A percentile compares a stretch with the other conserved stretches of the same genome.
These are phyloP conservation scores for Aristolochia contorta DNA, from an alignment of 164 flowering plant genomes.

Conservation along the genomic window DNA sequence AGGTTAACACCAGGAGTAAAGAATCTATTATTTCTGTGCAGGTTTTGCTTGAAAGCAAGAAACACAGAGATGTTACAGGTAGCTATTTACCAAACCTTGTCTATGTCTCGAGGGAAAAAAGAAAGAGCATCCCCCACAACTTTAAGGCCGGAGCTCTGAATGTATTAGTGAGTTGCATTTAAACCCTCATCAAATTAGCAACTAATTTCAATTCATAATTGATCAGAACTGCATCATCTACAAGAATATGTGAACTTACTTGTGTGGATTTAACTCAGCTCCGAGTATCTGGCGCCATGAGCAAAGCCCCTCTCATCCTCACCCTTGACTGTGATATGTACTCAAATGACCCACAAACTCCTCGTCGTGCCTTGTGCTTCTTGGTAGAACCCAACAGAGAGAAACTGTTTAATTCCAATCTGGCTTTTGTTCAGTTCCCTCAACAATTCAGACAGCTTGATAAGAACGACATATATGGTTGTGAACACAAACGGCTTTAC, in stretches of 20 bases:
- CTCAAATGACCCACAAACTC: slow-evolving; percentile 53
- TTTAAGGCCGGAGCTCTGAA: slow-evolving; percentile 94
- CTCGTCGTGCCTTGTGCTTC: slow-evolving; percentile 45
- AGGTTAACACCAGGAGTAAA: background rate
- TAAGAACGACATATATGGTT: slow-evolving; percentile 36
- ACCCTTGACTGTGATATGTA: slow-evolving; percentile 56
- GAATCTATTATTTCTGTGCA: slow-evolving; percentile 7
- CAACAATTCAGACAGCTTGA: slow-evolving; percentile 37
- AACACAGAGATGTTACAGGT: slow-evolving; percentile 37
- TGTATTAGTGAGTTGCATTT: slow-evolving; percentile 36
- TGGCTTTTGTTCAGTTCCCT: slow-evolving; percentile 58
- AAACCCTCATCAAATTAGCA: background rate
- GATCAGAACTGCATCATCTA: too few species aligned
- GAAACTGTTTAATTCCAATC: background rate
- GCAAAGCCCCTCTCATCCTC: slow-evolving; percentile 50
- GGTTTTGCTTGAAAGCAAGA: slow-evolving; percentile 41
- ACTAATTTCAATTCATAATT: background rate
- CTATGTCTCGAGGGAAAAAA: slow-evolving; percentile 63
- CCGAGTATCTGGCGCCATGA: slow-evolving; percentile 49
- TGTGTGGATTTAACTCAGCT: slow-evolving; percentile 22
- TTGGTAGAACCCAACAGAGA: slow-evolving; percentile 20
- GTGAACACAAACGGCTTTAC: slow-evolving; percentile 24
- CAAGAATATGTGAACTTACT: too few species aligned
- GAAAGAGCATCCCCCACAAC: slow-evolving; percentile 32
- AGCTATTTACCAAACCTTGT: slow-evolving; percentile 55